Evolutionary conservation across 2,329 filamentous ascomycete genomes (phyloP).

Genomic region (Aspergillus carbonarius): DNA sequence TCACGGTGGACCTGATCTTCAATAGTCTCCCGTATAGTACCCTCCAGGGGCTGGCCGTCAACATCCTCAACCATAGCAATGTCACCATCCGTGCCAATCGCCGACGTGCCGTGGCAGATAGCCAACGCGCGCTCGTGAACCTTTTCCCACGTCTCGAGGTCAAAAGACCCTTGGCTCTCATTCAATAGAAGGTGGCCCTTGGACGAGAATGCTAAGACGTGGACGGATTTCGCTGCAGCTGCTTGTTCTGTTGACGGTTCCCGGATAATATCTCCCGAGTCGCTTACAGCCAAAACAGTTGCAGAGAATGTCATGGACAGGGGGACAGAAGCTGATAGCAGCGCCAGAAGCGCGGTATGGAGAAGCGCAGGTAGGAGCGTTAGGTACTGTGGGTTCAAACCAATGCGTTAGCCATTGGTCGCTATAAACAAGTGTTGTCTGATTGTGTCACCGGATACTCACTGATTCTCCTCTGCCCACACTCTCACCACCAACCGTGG

Average conservation of each 20-base stretch:
- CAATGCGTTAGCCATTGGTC: conserved; percentile 7
- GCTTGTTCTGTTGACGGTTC: conserved; percentile 65
- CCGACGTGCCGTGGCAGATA: conserved; percentile 59
- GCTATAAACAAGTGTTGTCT: not conserved
- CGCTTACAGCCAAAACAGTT: conserved; percentile 60
- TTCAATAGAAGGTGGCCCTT: conserved; percentile 70
- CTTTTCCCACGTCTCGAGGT: conserved; percentile 71
- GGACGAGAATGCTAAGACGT: conserved; percentile 81
- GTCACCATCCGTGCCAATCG: conserved; percentile 42
- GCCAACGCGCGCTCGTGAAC: conserved; percentile 64
- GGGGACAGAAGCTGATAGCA: conserved; percentile 80
- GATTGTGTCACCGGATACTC: conserved; percentile 13
- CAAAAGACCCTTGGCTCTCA: conserved; percentile 80
- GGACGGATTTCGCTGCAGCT: conserved; percentile 66
- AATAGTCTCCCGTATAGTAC: conserved; percentile 63
- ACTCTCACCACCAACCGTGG: conserved; percentile 38
- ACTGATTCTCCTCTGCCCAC: conserved; percentile 41
- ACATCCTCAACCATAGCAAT: conserved; percentile 46
- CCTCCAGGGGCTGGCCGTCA: conserved; percentile 49
- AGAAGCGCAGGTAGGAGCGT: conserved; percentile 77
- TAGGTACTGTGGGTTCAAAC: conserved; percentile 60
- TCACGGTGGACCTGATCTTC: conserved; percentile 53
- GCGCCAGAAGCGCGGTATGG: conserved; percentile 73
- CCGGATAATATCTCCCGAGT: conserved; percentile 46
- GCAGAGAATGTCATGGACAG: conserved; percentile 71